phyloP scores from a whole-genome alignment of 495 filamentous ascomycete species.

The Penicillium alfredii region DNA sequence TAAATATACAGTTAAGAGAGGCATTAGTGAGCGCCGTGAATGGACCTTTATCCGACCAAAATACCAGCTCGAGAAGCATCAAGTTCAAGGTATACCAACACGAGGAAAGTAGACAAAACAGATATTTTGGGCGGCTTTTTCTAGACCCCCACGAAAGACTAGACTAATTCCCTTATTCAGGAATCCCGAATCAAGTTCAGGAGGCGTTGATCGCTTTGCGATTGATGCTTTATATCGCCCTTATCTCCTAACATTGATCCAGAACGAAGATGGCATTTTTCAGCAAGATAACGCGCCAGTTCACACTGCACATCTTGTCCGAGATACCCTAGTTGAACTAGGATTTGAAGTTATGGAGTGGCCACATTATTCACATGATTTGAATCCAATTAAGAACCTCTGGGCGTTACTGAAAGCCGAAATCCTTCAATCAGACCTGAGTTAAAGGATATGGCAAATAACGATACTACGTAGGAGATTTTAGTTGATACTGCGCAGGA shows the following conservation, averaged over 20 bases:
- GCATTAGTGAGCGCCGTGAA: neutral
- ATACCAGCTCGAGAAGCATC: neutral
- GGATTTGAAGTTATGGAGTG: conserved; percentile 10
- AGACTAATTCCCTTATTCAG: conserved; percentile 3
- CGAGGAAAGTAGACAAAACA: conserved; percentile 5
- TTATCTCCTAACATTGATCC: neutral
- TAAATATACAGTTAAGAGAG: conserved; percentile 7
- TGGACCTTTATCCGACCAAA: conserved; percentile 6
- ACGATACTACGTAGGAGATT: neutral
- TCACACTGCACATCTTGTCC: conserved; percentile 10
- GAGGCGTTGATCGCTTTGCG: conserved; percentile 1
- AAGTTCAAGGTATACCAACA: neutral
- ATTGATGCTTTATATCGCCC: conserved; percentile 2
- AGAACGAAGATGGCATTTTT: conserved; percentile 6
- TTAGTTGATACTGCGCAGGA: neutral
- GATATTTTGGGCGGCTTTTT: conserved; percentile 12
- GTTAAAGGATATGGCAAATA: neutral
- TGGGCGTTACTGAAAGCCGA: conserved; percentile 12
- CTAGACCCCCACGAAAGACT: conserved; percentile 3
- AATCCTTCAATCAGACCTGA: neutral
- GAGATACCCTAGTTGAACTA: conserved; percentile 9
- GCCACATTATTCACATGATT: conserved; percentile 17
- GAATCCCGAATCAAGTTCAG: neutral
- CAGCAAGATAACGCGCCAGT: conserved; percentile 18
- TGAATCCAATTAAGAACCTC: conserved; percentile 25